These are phyloP conservation scores for Toxicodendron radicans DNA, from an alignment of 345 rosid species.

Conservation along the genomic window DNA sequence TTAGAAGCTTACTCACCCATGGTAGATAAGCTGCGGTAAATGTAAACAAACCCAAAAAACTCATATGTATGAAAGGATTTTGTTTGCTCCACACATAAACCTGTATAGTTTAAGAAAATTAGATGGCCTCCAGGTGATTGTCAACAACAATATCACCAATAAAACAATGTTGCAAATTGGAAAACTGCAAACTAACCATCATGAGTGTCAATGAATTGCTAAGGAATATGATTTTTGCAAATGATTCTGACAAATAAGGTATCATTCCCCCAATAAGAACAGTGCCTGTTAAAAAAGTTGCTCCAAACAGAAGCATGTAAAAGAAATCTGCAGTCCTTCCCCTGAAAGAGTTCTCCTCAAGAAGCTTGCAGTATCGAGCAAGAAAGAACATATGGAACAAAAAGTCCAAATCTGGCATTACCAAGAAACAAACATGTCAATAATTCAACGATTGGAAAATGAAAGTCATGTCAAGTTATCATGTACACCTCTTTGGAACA, in stretches of 20 bases:
- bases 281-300: constrained; percentile 78
- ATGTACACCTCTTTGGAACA: background rate
- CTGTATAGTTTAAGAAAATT: constrained; percentile 29
- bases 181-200: constrained; percentile 65
- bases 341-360: constrained; percentile 96
- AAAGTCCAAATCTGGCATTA: constrained; percentile 82
- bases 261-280: constrained; percentile 95
- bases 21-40: constrained; percentile 96
- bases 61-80: constrained; percentile 97
- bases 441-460: background rate
- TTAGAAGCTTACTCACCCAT: constrained; percentile 62
- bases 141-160: background rate
- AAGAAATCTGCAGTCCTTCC: constrained; percentile 98
- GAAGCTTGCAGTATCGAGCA: constrained; percentile 96
- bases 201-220: constrained; percentile 98
- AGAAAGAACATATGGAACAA: constrained; percentile 99
- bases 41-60: constrained; percentile 93
- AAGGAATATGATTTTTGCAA: constrained; percentile 90
- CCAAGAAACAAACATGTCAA: constrained; percentile 21
- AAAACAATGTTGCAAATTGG: constrained; percentile 12
- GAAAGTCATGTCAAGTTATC: background rate
- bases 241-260: constrained; percentile 86
- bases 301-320: constrained; percentile 96
- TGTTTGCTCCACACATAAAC: constrained; percentile 99
- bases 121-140: background rate